phyloP scores from a whole-genome alignment of 805 yeast genomes.

The Candida michaelii region DNA sequence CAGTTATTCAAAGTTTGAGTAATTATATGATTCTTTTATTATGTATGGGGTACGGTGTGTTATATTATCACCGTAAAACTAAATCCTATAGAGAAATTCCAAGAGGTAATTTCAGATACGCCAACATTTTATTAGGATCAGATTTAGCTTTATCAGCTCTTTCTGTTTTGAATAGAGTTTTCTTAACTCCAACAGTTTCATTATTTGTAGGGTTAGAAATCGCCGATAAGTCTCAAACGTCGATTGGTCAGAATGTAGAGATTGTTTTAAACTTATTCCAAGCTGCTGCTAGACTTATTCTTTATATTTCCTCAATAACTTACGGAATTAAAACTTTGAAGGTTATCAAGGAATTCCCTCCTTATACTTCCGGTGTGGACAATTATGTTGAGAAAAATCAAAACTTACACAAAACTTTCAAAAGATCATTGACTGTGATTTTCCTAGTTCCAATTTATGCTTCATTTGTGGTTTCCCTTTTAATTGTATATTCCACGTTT shows the following conservation, averaged over 20 bases:
- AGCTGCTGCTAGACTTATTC: neutral
- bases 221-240: neutral
- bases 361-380: slow-evolving; percentile 17
- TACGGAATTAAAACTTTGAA: slow-evolving; percentile 29
- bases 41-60: slow-evolving; percentile 37
- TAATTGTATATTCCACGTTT: neutral
- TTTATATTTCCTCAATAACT: slow-evolving; percentile 14
- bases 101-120: slow-evolving; percentile 4
- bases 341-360: slow-evolving; percentile 28
- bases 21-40: slow-evolving; percentile 23
- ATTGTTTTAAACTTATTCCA: neutral
- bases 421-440: slow-evolving; percentile 25
- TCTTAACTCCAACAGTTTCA: neutral
- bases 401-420: slow-evolving; percentile 22
- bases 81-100: slow-evolving; percentile 22
- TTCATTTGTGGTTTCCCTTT: neutral
- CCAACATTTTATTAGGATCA: slow-evolving; percentile 2
- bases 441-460: slow-evolving; percentile 24
- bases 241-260: neutral
- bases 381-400: slow-evolving; percentile 19
- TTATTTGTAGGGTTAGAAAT: neutral
- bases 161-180: neutral
- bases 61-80: slow-evolving; percentile 26
- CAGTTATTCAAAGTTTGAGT: slow-evolving; percentile 8
- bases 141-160: neutral